phyloP scores from a whole-genome alignment of 495 filamentous ascomycete genomes.

The Lineolata rhizophorae region DNA sequence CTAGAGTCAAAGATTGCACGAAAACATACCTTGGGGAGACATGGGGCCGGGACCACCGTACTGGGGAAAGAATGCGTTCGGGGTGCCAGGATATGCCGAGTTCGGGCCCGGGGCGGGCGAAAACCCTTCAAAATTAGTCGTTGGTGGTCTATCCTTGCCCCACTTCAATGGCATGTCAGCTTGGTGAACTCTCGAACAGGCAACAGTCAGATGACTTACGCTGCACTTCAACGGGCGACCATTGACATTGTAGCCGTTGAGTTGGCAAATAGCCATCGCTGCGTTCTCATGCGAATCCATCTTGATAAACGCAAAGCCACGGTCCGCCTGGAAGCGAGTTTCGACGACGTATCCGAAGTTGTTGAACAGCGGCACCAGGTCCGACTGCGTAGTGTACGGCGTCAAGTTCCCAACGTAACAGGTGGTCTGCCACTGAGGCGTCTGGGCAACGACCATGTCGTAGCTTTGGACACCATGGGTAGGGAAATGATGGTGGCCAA shows the following conservation, averaged over 20 bases:
- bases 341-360: conserved; percentile 97
- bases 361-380: conserved; percentile 88
- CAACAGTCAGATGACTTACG: conserved; percentile 48
- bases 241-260: conserved; percentile 94
- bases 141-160: conserved; percentile 96
- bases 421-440: conserved; percentile 96
- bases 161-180: too few relatives aligned
- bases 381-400: conserved; percentile 90
- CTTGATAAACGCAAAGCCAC: conserved; percentile 97
- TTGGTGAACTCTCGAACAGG: too few relatives aligned
- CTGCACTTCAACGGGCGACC: conserved; percentile 96
- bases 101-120: conserved; percentile 56
- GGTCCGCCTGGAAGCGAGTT: conserved; percentile 92
- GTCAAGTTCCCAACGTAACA: conserved; percentile 97
- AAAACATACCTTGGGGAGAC: conserved; percentile 37
- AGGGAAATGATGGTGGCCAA: conserved; percentile 94
- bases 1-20: conserved; percentile 1
- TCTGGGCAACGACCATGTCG: conserved; percentile 93
- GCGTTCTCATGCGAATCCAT: conserved; percentile 98
- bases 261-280: conserved; percentile 92
- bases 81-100: conserved; percentile 42
- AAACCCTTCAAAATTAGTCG: conserved; percentile 60
- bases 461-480: conserved; percentile 93
- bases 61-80: conserved; percentile 80
- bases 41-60: conserved; percentile 55